Evolutionary conservation across 306 rosid genomes (phyloP), one percentile per base, ranked within the genome.

Genomic region (Acacia acuminata): DNA sequence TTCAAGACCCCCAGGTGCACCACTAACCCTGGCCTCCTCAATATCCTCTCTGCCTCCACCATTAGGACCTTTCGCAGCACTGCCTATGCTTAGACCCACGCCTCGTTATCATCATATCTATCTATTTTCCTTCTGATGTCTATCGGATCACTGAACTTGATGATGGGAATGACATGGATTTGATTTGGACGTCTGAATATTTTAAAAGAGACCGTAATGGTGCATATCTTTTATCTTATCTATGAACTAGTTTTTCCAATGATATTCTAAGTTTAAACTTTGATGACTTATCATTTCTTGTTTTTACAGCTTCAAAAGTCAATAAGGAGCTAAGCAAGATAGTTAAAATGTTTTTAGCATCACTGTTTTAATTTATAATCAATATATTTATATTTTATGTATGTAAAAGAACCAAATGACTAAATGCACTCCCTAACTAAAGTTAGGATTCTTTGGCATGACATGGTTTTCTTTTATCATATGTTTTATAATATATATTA

Each of bases 1-100:
- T 95, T 89, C 79, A 95, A 95, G 94, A 95, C 92, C 8, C 99
- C 99, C 16, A 83, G 99, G 85, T 95, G 99, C 87, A 95, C 99
- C 16, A 86, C 74, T 53, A 88, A 95, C 56, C 83, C 76, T 45
- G 83, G 25, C 38, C 83, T 93, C 17, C 89, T 95, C 0, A 50
- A 47, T 2, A 95, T 93, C 81, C 97, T 95, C 40, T 79, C 86
- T 66, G 34, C 79, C 0, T 88, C 83, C 77, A 89, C 93, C 55
- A 12, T 72, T 25, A 86, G 82, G 72, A 86, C 73, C 79, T 83
- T 92, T 83, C 82, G 36, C 34, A 95, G 98, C 85, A 84, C 87
- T 3, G 96, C 97, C 42, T 95, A 93, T 27, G 70, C 38, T 68
- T 50, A 45, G 27, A 60, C 0, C 0, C 30, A 60, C 6, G 0